These are phyloP conservation scores for Candida boleticola DNA, from an alignment of 805 yeast species.

Conservation along the genomic window DNA sequence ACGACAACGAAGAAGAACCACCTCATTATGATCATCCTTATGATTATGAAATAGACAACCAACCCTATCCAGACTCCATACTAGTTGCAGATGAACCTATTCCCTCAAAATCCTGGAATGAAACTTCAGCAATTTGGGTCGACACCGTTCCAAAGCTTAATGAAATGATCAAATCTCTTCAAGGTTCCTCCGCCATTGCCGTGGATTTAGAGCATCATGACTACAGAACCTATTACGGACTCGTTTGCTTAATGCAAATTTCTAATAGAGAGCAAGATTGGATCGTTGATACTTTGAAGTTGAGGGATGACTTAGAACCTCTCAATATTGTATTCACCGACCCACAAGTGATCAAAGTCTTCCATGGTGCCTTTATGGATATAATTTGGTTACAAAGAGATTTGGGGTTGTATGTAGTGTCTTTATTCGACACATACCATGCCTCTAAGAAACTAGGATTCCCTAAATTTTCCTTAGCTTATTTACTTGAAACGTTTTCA, in stretches of 20 bases:
- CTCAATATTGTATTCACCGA: conserved; percentile 78
- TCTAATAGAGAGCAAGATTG: conserved; percentile 80
- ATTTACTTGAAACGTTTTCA: conserved; percentile 74
- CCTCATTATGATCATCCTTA: conserved; percentile 80
- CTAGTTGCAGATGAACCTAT: conserved; percentile 41
- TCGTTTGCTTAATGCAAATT: conserved; percentile 91
- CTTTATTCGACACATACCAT: conserved; percentile 88
- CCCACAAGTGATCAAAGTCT: conserved; percentile 78
- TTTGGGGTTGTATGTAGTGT: conserved; percentile 84
- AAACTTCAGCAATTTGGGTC: conserved; percentile 68
- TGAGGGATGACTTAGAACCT: conserved; percentile 66
- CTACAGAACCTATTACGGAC: conserved; percentile 82
- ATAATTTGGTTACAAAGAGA: conserved; percentile 96
- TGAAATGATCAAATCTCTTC: conserved; percentile 54
- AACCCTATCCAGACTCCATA: conserved; percentile 64
- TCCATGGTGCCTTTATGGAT: conserved; percentile 98
- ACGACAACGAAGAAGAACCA: conserved; percentile 42
- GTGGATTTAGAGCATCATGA: conserved; percentile 97
- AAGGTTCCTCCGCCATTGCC: conserved; percentile 63
- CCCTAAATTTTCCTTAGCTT: conserved; percentile 82
- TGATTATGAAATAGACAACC: conserved; percentile 64
- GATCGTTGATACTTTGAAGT: conserved; percentile 78
- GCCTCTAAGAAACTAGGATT: conserved; percentile 81
- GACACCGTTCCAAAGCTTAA: conserved; percentile 53
- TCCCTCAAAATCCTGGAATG: conserved; percentile 61